Percentiles rank a stretch among this genome's conserved stretches.
Evolutionary conservation across 306 rosid species (phyloP).

Genomic region (Begonia masoniana): DNA sequence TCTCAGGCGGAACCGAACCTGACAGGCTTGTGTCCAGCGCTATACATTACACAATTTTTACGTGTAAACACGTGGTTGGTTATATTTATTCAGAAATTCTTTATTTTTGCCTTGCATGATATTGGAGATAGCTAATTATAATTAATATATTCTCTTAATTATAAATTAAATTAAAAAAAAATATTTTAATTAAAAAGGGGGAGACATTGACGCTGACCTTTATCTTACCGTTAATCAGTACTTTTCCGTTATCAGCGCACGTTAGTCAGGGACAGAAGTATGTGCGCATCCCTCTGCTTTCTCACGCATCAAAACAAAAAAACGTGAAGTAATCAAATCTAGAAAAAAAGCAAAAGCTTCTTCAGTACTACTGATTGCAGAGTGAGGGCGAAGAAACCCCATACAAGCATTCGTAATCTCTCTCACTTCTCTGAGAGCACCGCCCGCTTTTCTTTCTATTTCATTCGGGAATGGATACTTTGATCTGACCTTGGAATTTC

Average conservation of each 20-base stretch:
- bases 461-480: slow-evolving; percentile 27
- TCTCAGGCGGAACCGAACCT: too few relatives aligned
- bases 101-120: too few relatives aligned
- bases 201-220: slow-evolving; percentile 3
- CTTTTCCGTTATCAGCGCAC: slow-evolving; percentile 28
- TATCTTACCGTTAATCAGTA: slow-evolving; percentile 26
- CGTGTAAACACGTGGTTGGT: too few relatives aligned
- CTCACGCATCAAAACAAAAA: slow-evolving; percentile 18
- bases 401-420: slow-evolving; percentile 9
- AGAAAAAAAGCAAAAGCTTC: slow-evolving; percentile 7
- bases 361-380: slow-evolving; percentile 10
- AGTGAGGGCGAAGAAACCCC: slow-evolving; percentile 13
- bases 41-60: too few relatives aligned
- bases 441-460: slow-evolving; percentile 6
- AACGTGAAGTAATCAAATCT: too few relatives aligned
- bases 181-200: too few relatives aligned
- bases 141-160: too few relatives aligned
- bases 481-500: slow-evolving; percentile 18
- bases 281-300: slow-evolving; percentile 15
- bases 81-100: too few relatives aligned
- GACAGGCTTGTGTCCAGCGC: too few relatives aligned
- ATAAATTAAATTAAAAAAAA: too few relatives aligned
- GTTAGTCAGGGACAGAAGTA: slow-evolving; percentile 7
- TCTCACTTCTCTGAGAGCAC: background rate
- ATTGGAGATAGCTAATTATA: too few relatives aligned